phyloP scores from a whole-genome alignment of 768 basidiomycete genomes.

The Glaciozyma antarctica region DNA sequence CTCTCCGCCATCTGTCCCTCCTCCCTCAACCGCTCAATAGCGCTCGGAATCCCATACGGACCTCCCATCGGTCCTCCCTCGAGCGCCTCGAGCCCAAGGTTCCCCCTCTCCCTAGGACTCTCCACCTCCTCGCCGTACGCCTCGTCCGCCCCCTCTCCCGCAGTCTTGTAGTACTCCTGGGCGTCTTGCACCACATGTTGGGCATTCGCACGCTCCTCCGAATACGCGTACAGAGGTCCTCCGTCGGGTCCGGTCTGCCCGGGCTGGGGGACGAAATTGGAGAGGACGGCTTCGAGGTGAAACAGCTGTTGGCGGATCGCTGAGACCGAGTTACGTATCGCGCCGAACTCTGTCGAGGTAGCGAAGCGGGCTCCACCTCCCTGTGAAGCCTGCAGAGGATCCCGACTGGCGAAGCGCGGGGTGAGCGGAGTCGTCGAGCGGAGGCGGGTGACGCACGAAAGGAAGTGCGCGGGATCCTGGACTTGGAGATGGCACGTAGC shows the following conservation, averaged over 20 bases:
- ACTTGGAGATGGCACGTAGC: no score
- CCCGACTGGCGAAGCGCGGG: background rate
- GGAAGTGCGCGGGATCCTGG: no score
- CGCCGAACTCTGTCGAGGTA: background rate
- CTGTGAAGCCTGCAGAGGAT: background rate
- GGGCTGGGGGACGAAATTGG: background rate
- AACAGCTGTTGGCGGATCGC: background rate
- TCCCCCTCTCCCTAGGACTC: background rate
- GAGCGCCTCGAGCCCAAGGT: background rate
- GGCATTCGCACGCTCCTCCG: no score
- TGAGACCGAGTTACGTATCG: background rate
- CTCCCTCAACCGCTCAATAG: background rate
- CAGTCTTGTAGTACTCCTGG: background rate
- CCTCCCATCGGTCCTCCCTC: background rate
- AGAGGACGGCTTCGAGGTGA: background rate
- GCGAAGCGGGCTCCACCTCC: background rate
- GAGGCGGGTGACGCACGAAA: no score
- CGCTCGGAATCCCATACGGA: background rate
- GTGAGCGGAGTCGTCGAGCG: background rate
- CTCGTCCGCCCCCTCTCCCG: background rate
- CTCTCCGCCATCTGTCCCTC: constrained; percentile 4
- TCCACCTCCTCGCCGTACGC: background rate
- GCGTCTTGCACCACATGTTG: background rate
- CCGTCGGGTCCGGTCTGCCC: background rate
- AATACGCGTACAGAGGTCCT: background rate